Conservation (phyloP, 1,139 yeast species). For the Torulaspora pretoriensis region DNA sequence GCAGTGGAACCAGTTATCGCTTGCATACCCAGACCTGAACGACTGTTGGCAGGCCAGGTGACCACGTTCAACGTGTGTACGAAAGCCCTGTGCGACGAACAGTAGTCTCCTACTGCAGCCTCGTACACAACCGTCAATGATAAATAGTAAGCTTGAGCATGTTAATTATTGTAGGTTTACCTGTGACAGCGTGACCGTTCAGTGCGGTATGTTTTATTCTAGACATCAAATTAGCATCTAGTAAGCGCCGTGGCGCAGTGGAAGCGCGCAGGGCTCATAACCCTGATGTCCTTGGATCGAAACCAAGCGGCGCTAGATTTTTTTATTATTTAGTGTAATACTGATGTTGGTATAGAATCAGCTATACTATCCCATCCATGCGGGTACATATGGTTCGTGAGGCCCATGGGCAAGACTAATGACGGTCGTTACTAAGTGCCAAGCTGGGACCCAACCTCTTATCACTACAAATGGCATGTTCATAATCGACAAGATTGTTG, state of each 20-base stretch:
- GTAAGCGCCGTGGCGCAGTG: conserved; percentile 93
- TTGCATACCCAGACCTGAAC: too few relatives aligned
- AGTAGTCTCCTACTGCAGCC: neutral
- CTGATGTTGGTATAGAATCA: too few relatives aligned
- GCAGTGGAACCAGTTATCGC: too few relatives aligned
- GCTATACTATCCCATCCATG: too few relatives aligned
- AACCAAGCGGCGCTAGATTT: conserved; percentile 90
- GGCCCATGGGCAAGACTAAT: neutral
- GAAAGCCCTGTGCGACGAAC: neutral
- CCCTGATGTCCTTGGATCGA: conserved; percentile 99
- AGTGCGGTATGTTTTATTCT: neutral
- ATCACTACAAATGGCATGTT: conserved; percentile 79
- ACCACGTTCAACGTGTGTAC: too few relatives aligned
- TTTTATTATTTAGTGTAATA: too few relatives aligned
- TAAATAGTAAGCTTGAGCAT: neutral
- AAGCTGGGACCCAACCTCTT: conserved; percentile 18
- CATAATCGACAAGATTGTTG: conserved; percentile 80
- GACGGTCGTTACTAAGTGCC: neutral
- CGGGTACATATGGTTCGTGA: neutral
- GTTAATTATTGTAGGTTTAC: neutral
- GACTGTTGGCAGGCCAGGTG: too few relatives aligned
- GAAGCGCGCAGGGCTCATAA: conserved; percentile 99
- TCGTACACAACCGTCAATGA: neutral
- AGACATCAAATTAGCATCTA: neutral
- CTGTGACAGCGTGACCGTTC: neutral